Evolutionary conservation across 179 eudicot genomes (phyloP).

Genomic region (Beta corolliflora): DNA sequence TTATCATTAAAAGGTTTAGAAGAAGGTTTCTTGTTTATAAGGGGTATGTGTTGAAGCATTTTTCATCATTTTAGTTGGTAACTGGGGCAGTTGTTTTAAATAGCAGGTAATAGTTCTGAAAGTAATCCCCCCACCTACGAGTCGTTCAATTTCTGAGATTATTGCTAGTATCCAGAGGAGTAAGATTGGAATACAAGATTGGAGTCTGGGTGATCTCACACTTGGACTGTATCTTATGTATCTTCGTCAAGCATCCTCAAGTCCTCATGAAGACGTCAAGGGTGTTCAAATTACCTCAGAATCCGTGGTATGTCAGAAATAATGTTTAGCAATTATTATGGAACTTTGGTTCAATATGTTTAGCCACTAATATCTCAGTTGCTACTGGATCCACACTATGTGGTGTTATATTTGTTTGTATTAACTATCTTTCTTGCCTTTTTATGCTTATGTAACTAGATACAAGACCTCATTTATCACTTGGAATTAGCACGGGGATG

Average conservation of each 20-base stretch:
- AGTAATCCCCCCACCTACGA: conserved; percentile 55
- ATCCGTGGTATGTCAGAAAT: conserved; percentile 47
- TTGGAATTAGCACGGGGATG: conserved; percentile 82
- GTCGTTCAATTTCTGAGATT: conserved; percentile 73
- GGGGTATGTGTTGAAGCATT: not conserved
- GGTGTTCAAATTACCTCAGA: conserved; percentile 77
- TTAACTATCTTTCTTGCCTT: conserved; percentile 3
- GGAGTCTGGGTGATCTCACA: conserved; percentile 93
- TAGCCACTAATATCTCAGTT: not conserved
- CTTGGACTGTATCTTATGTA: conserved; percentile 85
- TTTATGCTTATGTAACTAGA: conserved; percentile 40
- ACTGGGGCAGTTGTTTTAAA: conserved; percentile 6
- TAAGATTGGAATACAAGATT: conserved; percentile 82
- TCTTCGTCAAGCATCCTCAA: conserved; percentile 78
- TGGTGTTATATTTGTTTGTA: not conserved
- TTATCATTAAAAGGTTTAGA: not conserved
- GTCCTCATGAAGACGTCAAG: conserved; percentile 64
- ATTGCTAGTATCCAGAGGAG: conserved; percentile 78
- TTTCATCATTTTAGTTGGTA: conserved; percentile 12
- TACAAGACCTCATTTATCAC: conserved; percentile 87
- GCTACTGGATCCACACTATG: not conserved
- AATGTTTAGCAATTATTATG: not conserved
- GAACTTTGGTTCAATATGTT: not conserved
- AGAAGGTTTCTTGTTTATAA: not conserved
- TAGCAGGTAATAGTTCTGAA: conserved; percentile 59